A percentile compares a stretch with the other conserved stretches of the same genome.
These are phyloP conservation scores for Canna indica DNA, from an alignment of 176 grass and related monocot species.

Conservation along the genomic window DNA sequence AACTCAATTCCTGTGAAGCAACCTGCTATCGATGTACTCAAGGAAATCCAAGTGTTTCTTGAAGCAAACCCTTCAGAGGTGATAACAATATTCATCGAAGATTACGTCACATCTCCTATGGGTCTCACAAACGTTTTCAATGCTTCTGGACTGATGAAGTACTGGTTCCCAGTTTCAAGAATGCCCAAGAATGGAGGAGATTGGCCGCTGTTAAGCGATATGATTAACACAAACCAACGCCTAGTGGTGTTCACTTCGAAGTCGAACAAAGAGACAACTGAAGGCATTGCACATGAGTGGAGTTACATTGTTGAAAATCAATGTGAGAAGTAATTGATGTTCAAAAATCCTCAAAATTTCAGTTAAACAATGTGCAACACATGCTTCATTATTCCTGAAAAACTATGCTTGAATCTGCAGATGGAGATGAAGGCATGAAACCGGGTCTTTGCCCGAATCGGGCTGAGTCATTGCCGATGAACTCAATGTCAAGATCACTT, in stretches of 20 bases:
- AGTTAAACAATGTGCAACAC: too few species aligned
- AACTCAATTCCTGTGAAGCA: constrained; percentile 28
- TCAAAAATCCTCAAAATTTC: too few species aligned
- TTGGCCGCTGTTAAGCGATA: constrained; percentile 82
- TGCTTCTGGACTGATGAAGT: constrained; percentile 45
- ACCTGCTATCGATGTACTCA: constrained; percentile 60
- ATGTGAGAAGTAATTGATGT: too few species aligned
- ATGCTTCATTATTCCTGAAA: too few species aligned
- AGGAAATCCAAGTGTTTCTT: constrained; percentile 62
- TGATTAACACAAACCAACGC: constrained; percentile 63
- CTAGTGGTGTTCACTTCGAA: constrained; percentile 84
- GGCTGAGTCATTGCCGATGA: constrained; percentile 70
- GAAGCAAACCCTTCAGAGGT: constrained; percentile 49
- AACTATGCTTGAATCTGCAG: too few species aligned
- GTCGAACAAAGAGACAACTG: constrained; percentile 45
- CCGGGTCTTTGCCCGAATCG: constrained; percentile 47
- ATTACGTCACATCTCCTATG: constrained; percentile 62
- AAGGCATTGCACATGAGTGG: constrained; percentile 87
- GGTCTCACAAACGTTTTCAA: constrained; percentile 71
- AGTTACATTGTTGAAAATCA: constrained; percentile 87
- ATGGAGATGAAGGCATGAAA: constrained; percentile 67
- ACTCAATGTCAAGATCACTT: constrained; percentile 61
- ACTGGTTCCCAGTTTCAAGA: constrained; percentile 44
- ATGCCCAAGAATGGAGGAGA: constrained; percentile 79
- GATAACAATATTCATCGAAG: constrained; percentile 76